Evolutionary conservation across 345 rosid species (phyloP).

Genomic region (Zanthoxylum bungeanum): DNA sequence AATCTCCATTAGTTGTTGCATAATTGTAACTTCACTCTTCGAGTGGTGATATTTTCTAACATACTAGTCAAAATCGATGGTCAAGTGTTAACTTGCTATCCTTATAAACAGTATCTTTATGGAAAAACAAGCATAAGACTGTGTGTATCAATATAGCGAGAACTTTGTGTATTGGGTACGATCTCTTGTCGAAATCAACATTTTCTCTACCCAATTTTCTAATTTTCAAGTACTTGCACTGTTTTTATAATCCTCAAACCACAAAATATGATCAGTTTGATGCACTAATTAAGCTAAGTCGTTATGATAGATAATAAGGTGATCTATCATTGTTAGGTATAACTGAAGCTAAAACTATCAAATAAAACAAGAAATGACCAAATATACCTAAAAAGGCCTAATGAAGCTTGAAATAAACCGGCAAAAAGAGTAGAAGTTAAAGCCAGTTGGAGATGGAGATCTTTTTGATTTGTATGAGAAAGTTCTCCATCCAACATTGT

Average conservation of each 20-base stretch:
- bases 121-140: too few relatives aligned
- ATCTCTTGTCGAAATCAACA: too few relatives aligned
- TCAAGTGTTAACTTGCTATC: too few relatives aligned
- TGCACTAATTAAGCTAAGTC: neutral
- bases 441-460: conserved; percentile 34
- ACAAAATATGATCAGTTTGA: neutral
- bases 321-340: neutral
- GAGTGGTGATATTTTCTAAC: too few relatives aligned
- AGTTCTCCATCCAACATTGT: conserved; percentile 36
- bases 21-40: too few relatives aligned
- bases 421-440: conserved; percentile 45
- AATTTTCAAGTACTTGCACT: neutral
- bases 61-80: too few relatives aligned
- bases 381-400: conserved; percentile 46
- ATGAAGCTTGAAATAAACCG: conserved; percentile 39
- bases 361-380: neutral
- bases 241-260: neutral
- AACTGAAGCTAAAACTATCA: neutral
- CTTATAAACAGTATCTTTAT: too few relatives aligned
- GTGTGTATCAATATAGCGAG: too few relatives aligned
- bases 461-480: conserved; percentile 16
- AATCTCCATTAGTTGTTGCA: neutral
- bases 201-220: neutral
- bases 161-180: too few relatives aligned
- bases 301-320: neutral